A percentile compares a stretch with the other conserved stretches of the same genome.
These are phyloP conservation scores for Boletus huronensis DNA, from an alignment of 768 basidiomycete genomes.

Conservation along the genomic window DNA sequence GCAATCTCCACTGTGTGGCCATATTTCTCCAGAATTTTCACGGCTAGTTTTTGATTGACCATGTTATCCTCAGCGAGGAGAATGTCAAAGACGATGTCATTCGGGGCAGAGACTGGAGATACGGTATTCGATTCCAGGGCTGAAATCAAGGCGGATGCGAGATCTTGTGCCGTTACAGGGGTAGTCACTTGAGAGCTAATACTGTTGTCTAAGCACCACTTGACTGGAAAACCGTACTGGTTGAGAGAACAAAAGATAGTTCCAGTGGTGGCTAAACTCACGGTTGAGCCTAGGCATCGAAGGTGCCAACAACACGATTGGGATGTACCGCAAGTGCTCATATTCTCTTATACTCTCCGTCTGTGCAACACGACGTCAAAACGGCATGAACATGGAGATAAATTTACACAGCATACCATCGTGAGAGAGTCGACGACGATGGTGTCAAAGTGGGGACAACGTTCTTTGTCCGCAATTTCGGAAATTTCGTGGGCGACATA, in stretches of 20 bases:
- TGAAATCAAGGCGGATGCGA: slow-evolving; percentile 87
- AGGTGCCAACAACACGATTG: slow-evolving; percentile 86
- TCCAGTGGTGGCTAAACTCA: slow-evolving; percentile 36
- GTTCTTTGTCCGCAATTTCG: slow-evolving; percentile 80
- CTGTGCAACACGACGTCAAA: slow-evolving; percentile 39
- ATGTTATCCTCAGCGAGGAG: slow-evolving; percentile 96
- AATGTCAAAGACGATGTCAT: slow-evolving; percentile 86
- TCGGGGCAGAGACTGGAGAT: slow-evolving; percentile 80
- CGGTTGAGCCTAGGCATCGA: slow-evolving; percentile 71
- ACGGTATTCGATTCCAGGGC: slow-evolving; percentile 95
- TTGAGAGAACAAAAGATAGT: slow-evolving; percentile 3
- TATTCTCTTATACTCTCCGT: slow-evolving; percentile 87
- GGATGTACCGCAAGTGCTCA: slow-evolving; percentile 95
- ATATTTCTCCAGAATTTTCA: slow-evolving; percentile 94
- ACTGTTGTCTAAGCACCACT: slow-evolving; percentile 96
- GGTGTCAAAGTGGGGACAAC: slow-evolving; percentile 86
- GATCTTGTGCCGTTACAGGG: slow-evolving; percentile 82
- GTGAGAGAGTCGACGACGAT: slow-evolving; percentile 89
- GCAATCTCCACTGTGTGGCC: slow-evolving; percentile 96
- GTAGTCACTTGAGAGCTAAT: slow-evolving; percentile 94
- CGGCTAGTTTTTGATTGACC: slow-evolving; percentile 93
- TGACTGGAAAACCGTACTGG: slow-evolving; percentile 48
- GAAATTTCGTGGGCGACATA: slow-evolving; percentile 72
- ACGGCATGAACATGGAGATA: neutral
- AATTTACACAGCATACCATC: slow-evolving; percentile 54